A percentile compares a stretch with the other conserved stretches of the same genome.
These are phyloP conservation scores for Exophiala viscosa DNA, from an alignment of 2,329 filamentous ascomycete species.

Conservation along the genomic window DNA sequence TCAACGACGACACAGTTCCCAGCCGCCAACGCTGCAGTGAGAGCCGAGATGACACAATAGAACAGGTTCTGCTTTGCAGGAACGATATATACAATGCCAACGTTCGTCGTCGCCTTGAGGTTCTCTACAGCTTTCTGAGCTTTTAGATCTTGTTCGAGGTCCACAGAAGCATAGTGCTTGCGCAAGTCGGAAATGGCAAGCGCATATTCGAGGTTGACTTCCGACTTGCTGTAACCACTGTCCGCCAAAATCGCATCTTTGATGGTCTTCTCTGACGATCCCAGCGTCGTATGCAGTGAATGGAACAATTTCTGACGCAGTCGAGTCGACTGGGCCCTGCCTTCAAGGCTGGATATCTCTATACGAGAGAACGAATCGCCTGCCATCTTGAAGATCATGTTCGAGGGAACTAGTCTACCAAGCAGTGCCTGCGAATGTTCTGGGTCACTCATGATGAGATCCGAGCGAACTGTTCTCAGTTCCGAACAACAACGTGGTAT, in stretches of 20 bases:
- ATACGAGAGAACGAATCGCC: conserved; percentile 34
- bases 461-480: too few species aligned
- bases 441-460: not conserved
- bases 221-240: conserved; percentile 30
- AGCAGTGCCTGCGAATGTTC: conserved; percentile 18
- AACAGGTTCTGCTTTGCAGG: conserved; percentile 33
- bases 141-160: conserved; percentile 28
- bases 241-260: conserved; percentile 34
- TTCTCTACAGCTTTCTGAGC: not conserved
- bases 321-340: conserved; percentile 37
- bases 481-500: too few species aligned
- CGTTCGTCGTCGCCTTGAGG: conserved; percentile 3
- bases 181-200: conserved; percentile 33
- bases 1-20: conserved; percentile 38
- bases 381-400: conserved; percentile 21
- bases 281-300: conserved; percentile 35
- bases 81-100: conserved; percentile 31
- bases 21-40: conserved; percentile 37
- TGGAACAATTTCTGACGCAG: conserved; percentile 41
- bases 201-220: conserved; percentile 33
- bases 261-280: conserved; percentile 31
- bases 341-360: conserved; percentile 37
- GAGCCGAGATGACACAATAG: conserved; percentile 33
- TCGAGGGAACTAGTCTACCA: conserved; percentile 30
- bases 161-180: conserved; percentile 31